Base-by-base conservation (phyloP, 108 stramenopile genomes). In the Fistulifera solaris region DNA sequence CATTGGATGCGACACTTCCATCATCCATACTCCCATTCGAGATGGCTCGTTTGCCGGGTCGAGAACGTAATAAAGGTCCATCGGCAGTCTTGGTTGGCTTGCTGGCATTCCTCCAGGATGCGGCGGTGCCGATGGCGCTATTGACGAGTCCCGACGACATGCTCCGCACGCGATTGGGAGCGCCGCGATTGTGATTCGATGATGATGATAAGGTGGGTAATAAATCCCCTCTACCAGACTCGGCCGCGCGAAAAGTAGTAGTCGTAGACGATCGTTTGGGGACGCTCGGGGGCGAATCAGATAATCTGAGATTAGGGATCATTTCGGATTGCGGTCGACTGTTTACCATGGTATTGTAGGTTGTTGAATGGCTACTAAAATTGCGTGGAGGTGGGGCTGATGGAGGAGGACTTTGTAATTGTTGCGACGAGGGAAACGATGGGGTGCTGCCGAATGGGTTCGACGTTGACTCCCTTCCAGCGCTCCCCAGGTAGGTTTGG, bases 231-330 rank as follows among this genome's bases (percentile, higher is more conserved):
- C 27, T 43, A 21, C 56, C 56, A 4, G 18, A 7, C 18, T 57
- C 56, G 1, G 56, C 56, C 1, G 56, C 56, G 10, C 56, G 56
- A 43, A 40, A 57, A 5, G 39, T 21, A 45, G 7, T 55, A 24
- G 24, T 50, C 23, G 24, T 50, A 15, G 49, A 35, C 3, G 31
- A 35, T 35, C 31, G 31, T 35, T 35, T 35, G 6, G 31, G 31
- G 8, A 35, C 31, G 31, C 6, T 35, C 6, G 31, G 31, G 8
- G 31, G n/a, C n/a, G 31, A 35, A 35, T 35, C 31, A 6, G 31
- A 35, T 35, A 35, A 6, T 3, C 31, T 35, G 31, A 35, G 6
- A 35, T 3, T 35, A 35, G 31, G 31, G 8, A 35, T 35, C 31
- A 8, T 8, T 6, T 35, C 31, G 6, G 31, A 35, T 8, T 35